These are phyloP conservation scores for Lactarius evosmus DNA, from an alignment of 768 basidiomycete species.

Conservation along the genomic window DNA sequence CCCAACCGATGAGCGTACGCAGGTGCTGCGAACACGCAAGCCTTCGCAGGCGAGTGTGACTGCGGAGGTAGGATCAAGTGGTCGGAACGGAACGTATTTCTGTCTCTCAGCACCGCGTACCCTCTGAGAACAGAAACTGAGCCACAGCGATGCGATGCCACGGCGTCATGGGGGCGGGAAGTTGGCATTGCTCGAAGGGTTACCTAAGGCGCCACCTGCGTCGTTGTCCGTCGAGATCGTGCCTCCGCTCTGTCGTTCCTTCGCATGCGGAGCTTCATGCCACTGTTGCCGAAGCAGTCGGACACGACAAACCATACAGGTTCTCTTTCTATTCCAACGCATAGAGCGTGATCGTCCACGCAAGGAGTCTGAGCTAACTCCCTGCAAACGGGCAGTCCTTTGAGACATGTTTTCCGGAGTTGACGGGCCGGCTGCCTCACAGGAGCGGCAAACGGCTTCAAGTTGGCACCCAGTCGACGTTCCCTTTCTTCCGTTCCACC, in stretches of 20 bases:
- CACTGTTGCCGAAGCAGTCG: conserved; percentile 22
- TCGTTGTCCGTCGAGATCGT: conserved; percentile 33
- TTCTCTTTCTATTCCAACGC: too few relatives aligned
- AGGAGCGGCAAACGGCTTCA: conserved; percentile 2
- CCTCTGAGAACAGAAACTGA: conserved; percentile 80
- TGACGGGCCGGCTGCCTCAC: not conserved
- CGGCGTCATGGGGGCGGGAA: conserved; percentile 70
- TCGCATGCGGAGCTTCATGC: conserved; percentile 41
- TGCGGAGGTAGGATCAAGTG: conserved; percentile 27
- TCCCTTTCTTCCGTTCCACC: not conserved
- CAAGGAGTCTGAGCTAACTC: too few relatives aligned
- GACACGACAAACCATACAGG: conserved; percentile 86
- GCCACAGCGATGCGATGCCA: conserved; percentile 72
- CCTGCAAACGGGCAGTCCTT: too few relatives aligned
- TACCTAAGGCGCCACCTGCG: conserved; percentile 46
- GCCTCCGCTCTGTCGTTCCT: conserved; percentile 38
- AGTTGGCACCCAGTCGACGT: conserved; percentile 13
- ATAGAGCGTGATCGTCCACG: too few relatives aligned
- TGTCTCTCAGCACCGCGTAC: conserved; percentile 48
- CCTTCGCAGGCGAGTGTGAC: conserved; percentile 18
- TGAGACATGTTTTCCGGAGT: too few relatives aligned
- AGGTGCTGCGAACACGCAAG: conserved; percentile 32
- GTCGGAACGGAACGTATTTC: conserved; percentile 28
- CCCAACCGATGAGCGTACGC: too few relatives aligned
- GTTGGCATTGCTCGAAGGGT: conserved; percentile 81